Evolutionary conservation across 1,284 basidiomycete species (phyloP), one percentile per base, ranked within the genome.

Genomic region (Austroboletus niveus): DNA sequence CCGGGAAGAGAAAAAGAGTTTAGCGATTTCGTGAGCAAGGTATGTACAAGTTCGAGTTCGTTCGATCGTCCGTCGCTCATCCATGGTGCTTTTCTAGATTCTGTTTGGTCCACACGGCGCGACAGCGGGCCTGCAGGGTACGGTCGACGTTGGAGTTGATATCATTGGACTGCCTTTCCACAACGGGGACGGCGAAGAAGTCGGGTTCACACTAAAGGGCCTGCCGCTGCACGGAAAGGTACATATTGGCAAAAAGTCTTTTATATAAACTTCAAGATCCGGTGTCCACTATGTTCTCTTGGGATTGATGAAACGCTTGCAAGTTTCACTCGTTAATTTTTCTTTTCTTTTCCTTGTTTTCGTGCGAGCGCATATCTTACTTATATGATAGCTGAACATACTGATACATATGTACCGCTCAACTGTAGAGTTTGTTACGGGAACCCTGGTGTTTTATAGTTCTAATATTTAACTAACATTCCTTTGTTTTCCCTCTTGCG

Each of bases 1-100:
- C 86, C 87, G 0, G 87, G 88, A 4, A 76, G 88, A 42, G 77
- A 89, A 65, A 79, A 76, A 53, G 79, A 87, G 57, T 89, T 91
- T 57, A 81, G 84, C 53, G 75, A 76, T 53, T 91, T 91, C 55
- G 79, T 91, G 15, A 71, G 77, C 57, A 91, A 90, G 81, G 87
- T 86, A 47, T 15, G 71, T 36, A 24, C 5, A 2, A 8, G 4
- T 17, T 20, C n/a, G 0, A 27, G 22, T 24, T 43, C 12, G 2
- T 20, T 22, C 20, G 20, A 17, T 51, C 11, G 20, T 34, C 42
- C 29, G 10, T 12, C 12, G 8, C 15, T 54, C 38, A 53, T 42
- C 1, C n/a, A 3, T 12, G 5, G 17, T 9, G 7, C 9, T 54
- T n/a, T 39, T 45, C 38, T 57, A 88, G 86, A 79, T 89, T 10